Base-by-base conservation (phyloP, 2,329 filamentous ascomycete species). In the Ampelomyces quisqualis region DNA sequence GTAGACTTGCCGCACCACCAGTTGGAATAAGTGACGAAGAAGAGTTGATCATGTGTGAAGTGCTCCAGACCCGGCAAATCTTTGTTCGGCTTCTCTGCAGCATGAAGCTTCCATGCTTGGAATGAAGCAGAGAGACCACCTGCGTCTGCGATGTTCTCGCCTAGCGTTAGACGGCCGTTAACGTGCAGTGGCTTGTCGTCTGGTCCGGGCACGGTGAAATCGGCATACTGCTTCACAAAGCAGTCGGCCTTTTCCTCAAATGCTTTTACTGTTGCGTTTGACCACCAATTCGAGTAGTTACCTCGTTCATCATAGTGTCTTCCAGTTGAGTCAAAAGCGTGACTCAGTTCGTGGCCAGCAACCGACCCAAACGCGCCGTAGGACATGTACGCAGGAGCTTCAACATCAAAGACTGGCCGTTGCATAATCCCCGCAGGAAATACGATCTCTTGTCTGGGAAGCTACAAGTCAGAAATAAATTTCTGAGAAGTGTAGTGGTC, bases 61-160 rank as follows among this genome's bases (percentile, higher is more conserved):
- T 69, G 51, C 3, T 79, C 74, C 5, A 88, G 61, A 0, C 84
- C 84, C 0, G 11, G 59, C 0, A 87, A 73, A 26, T 73, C 61
- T 56, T 57, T 44, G 27, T 64, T 77, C 0, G 77, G 71, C n/a
- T 72, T 73, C 24, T 75, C 67, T 2, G 70, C 64, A 21, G 79
- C 76, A 8, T 76, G 75, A 48, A 76, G 77, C 60, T 81, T 77
- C 84, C 84, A 88, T 0, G 83, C 82, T 17, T 76, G 71, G 58
- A 79, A 87, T 0, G 82, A 74, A 0, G 82, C 79, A 6, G 76
- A 73, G 0, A 88, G 60, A 10, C 84, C 85, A 11, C 83, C 84
- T 1, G 84, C 80, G 61, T 88, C 85, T 1, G 84, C 83, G 56
- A 88, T 83, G 57, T 87, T 87, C 68, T 88, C 85, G 14, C 79